phyloP scores from a whole-genome alignment of 345 rosid species.

The Cardamine resedifolia region DNA sequence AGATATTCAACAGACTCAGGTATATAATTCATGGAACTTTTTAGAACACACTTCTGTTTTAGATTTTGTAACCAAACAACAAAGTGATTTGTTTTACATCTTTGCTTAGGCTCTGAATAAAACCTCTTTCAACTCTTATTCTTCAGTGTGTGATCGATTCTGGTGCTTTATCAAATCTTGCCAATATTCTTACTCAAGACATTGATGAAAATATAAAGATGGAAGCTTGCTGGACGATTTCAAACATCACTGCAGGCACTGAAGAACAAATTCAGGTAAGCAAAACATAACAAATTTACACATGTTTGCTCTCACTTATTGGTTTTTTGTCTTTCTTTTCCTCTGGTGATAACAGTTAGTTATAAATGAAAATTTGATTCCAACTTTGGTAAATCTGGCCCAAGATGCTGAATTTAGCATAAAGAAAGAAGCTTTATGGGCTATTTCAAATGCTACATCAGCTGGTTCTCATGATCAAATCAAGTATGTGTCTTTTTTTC shows the following conservation, averaged over 20 bases:
- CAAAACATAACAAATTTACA: no score
- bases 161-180: constrained; percentile 64
- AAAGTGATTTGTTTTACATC: background rate
- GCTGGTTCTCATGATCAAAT: background rate
- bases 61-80: background rate
- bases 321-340: background rate
- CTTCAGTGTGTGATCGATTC: constrained; percentile 56
- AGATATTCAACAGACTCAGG: background rate
- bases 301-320: background rate
- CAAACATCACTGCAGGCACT: no score
- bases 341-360: background rate
- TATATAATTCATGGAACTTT: no score
- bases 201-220: constrained; percentile 67
- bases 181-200: constrained; percentile 56
- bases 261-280: constrained; percentile 82
- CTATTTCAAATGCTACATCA: background rate
- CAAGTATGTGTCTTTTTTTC: background rate
- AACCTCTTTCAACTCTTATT: constrained; percentile 2
- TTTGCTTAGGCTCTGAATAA: no score
- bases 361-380: background rate
- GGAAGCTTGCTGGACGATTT: constrained; percentile 87
- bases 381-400: background rate
- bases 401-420: background rate
- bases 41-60: no score
- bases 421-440: background rate